These are phyloP conservation scores for Reticulascus tulasneorum DNA, from an alignment of 2,329 filamentous ascomycete species.

Conservation along the genomic window DNA sequence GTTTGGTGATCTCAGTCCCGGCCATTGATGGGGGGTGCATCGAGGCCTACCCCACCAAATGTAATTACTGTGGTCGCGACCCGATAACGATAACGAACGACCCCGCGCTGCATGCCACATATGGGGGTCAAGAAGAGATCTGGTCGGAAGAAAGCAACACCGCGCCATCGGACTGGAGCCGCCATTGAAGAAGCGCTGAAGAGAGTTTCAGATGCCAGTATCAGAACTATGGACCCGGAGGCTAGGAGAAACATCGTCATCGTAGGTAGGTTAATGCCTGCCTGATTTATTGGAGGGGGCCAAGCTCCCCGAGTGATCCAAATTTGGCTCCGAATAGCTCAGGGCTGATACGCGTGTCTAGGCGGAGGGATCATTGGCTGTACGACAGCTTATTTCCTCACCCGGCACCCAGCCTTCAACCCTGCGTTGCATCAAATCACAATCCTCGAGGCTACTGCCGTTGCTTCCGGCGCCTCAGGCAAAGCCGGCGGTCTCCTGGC, in stretches of 20 bases:
- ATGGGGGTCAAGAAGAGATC: conserved; percentile 5
- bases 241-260: conserved; percentile 44
- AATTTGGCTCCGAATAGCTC: too few species aligned
- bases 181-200: conserved; percentile 4
- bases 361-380: conserved; percentile 92
- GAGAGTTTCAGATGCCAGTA: background rate
- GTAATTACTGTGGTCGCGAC: background rate
- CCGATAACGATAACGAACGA: conserved; percentile 11
- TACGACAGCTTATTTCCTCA: conserved; percentile 87
- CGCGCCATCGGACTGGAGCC: background rate
- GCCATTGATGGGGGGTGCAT: too few species aligned
- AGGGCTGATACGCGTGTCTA: conserved; percentile 27
- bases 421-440: conserved; percentile 73
- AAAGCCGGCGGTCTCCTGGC: conserved; percentile 91
- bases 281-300: too few species aligned
- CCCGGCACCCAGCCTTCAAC: conserved; percentile 78
- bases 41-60: too few species aligned
- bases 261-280: conserved; percentile 43
- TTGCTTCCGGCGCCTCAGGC: conserved; percentile 89
- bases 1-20: too few species aligned
- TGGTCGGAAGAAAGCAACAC: background rate
- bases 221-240: conserved; percentile 13
- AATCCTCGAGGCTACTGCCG: conserved; percentile 77
- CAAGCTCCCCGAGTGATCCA: too few species aligned
- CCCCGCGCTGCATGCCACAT: conserved; percentile 5